These are phyloP conservation scores for Plasmodium vinckei DNA, from an alignment of 169 alveolate genomes.

Conservation along the genomic window DNA sequence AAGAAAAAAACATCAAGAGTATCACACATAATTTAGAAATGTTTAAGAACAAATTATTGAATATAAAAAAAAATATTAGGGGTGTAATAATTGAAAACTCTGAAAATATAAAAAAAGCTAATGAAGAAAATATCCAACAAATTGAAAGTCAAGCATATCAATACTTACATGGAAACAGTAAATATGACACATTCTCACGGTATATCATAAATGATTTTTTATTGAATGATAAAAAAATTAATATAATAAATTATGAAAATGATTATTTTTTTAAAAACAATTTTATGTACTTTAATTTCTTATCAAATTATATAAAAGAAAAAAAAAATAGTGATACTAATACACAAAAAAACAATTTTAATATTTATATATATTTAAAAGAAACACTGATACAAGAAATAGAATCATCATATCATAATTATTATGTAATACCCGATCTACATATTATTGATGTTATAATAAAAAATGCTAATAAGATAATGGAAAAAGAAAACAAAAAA, in stretches of 20 bases:
- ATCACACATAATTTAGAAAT: constrained; percentile 22
- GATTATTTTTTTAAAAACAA: constrained; percentile 48
- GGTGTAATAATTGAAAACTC: constrained; percentile 22
- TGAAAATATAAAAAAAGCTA: constrained; percentile 4
- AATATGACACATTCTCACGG: constrained; percentile 41
- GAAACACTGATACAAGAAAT: constrained; percentile 37
- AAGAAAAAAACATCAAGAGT: constrained; percentile 12
- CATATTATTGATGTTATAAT: constrained; percentile 35
- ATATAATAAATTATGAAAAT: constrained; percentile 48
- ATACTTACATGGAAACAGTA: constrained; percentile 22
- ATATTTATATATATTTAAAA: constrained; percentile 50
- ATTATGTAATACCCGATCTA: constrained; percentile 40
- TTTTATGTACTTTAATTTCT: constrained; percentile 41
- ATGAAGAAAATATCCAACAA: constrained; percentile 7
- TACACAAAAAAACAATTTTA: neutral
- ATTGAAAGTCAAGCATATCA: constrained; percentile 18
- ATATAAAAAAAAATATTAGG: constrained; percentile 22
- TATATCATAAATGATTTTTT: constrained; percentile 64
- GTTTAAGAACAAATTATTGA: constrained; percentile 17
- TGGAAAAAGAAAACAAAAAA: neutral
- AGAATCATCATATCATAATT: constrained; percentile 36
- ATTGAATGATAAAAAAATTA: constrained; percentile 47
- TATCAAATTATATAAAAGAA: constrained; percentile 37
- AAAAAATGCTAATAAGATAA: constrained; percentile 42
- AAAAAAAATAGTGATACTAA: neutral